phyloP scores from a whole-genome alignment of 208 protist species.

The Leishmania arabica region DNA sequence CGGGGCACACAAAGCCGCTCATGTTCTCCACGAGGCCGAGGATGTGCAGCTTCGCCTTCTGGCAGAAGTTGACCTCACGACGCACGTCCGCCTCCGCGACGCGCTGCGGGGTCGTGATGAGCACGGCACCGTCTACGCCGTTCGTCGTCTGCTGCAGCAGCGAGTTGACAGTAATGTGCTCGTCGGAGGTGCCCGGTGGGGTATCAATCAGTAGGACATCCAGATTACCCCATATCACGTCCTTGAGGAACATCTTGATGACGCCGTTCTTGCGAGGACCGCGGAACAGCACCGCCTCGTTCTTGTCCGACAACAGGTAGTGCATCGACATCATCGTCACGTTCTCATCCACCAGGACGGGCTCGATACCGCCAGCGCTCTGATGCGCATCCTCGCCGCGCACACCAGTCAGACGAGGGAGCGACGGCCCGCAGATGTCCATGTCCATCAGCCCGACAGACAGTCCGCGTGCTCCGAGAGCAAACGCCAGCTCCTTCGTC shows the following conservation, averaged over 20 bases:
- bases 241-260: conserved; percentile 99
- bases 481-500: conserved; percentile 91
- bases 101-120: conserved; percentile 98
- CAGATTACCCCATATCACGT: conserved; percentile 98
- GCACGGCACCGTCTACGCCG: conserved; percentile 88
- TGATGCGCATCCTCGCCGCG: conserved; percentile 93
- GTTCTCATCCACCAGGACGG: conserved; percentile 90
- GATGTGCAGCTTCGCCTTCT: conserved; percentile 95
- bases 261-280: conserved; percentile 98
- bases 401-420: conserved; percentile 85
- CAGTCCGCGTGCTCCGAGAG: conserved; percentile 67
- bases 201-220: conserved; percentile 99
- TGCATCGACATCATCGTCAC: conserved; percentile 98
- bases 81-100: conserved; percentile 98
- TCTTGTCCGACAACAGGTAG: conserved; percentile 96
- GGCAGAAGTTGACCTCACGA: conserved; percentile 98
- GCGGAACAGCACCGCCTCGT: conserved; percentile 99
- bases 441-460: conserved; percentile 99
- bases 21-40: conserved; percentile 99
- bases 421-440: conserved; percentile 99
- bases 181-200: conserved; percentile 99
- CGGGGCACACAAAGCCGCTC: conserved; percentile 96
- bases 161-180: conserved; percentile 97
- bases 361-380: conserved; percentile 93
- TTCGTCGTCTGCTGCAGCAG: conserved; percentile 88